phyloP scores from a whole-genome alignment of 805 yeast genomes.

The Barnettozyma sp. region DNA sequence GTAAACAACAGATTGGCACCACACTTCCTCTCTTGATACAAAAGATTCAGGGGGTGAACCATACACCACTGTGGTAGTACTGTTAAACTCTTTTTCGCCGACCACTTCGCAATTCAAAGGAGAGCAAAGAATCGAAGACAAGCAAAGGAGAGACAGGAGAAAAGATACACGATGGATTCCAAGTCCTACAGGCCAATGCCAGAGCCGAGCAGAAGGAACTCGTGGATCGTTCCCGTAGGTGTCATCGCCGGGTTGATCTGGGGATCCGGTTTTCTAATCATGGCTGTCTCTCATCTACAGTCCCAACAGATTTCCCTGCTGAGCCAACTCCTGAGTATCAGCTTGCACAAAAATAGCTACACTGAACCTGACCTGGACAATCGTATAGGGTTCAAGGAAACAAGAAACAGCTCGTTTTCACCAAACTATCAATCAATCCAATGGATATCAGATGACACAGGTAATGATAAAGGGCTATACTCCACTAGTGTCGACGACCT shows the following conservation, averaged over 20 bases:
- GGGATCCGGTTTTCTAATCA: slow-evolving; percentile 10
- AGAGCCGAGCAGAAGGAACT: not conserved
- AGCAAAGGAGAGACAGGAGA: no score
- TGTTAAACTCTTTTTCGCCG: not conserved
- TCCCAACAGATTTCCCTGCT: slow-evolving; percentile 5
- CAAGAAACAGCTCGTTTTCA: slow-evolving; percentile 49
- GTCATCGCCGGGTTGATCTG: slow-evolving; percentile 10
- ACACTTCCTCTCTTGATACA: no score
- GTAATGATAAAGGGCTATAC: slow-evolving; percentile 63
- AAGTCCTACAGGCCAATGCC: not conserved
- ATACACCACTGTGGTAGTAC: no score
- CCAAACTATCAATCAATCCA: slow-evolving; percentile 53
- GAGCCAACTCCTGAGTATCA: slow-evolving; percentile 8
- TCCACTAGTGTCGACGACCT: slow-evolving; percentile 40
- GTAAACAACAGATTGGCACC: no score
- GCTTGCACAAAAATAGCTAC: slow-evolving; percentile 3
- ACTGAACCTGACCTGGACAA: not conserved
- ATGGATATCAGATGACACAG: slow-evolving; percentile 61
- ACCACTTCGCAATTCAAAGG: not conserved
- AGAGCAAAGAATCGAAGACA: no score
- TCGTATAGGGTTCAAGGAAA: slow-evolving; percentile 30
- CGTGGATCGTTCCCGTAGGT: slow-evolving; percentile 7
- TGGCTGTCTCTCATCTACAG: slow-evolving; percentile 11
- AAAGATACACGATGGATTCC: not conserved
- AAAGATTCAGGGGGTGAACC: no score